Percentiles rank a stretch among this genome's conserved stretches.
These are phyloP conservation scores for Phytophthora cajani DNA, from an alignment of 352 stramenopile species.

Conservation along the genomic window DNA sequence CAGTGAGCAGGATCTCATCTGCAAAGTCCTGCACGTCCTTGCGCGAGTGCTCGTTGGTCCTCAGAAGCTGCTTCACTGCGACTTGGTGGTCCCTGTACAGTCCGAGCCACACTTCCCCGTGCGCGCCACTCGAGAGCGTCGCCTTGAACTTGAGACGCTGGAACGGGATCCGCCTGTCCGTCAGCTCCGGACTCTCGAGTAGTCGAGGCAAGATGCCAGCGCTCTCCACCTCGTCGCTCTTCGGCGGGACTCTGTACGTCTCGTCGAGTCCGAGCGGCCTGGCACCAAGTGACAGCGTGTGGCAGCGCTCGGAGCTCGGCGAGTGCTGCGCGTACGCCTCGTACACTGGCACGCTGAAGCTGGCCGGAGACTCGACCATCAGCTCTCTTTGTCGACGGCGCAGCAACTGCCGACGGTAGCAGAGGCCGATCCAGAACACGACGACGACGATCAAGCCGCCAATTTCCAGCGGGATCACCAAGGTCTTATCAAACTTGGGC, in stretches of 20 bases:
- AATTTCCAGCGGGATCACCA: conserved; percentile 14
- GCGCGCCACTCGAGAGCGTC: conserved; percentile 36
- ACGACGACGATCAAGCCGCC: conserved; percentile 2
- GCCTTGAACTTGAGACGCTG: conserved; percentile 25
- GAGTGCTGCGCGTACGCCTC: conserved; percentile 3
- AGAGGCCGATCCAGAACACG: conserved; percentile 17
- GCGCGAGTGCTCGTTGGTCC: conserved; percentile 25
- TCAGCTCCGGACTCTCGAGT: conserved; percentile 1
- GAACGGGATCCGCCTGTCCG: conserved; percentile 16
- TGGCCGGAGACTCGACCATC: neutral
- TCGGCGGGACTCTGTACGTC: conserved; percentile 8
- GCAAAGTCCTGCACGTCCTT: conserved; percentile 35
- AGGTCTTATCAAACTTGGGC: conserved; percentile 8
- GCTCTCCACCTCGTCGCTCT: neutral
- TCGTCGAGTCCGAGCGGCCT: conserved; percentile 11
- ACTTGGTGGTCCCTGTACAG: conserved; percentile 33
- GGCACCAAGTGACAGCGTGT: conserved; percentile 8
- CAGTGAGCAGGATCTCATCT: conserved; percentile 43
- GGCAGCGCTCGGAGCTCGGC: conserved; percentile 6
- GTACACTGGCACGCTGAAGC: neutral
- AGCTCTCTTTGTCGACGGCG: neutral
- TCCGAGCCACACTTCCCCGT: conserved; percentile 44
- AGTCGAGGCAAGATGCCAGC: conserved; percentile 1
- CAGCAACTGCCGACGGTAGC: conserved; percentile 10
- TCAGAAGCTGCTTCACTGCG: conserved; percentile 48